phyloP scores from a whole-genome alignment of 371 early-diverging fungal species.

The Nematocida sp. region DNA sequence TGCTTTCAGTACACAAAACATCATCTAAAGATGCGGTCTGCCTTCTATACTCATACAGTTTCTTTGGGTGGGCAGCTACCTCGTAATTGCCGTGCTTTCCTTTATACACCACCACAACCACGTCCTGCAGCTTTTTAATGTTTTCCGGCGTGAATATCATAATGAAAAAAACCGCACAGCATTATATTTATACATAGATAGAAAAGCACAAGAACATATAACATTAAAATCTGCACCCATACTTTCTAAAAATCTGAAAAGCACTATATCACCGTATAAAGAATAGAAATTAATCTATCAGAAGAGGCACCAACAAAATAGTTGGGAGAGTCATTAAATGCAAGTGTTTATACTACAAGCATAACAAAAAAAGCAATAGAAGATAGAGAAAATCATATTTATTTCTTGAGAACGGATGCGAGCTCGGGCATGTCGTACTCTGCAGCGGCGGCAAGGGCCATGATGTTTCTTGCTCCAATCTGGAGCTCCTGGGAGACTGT shows the following conservation, averaged over 20 bases:
- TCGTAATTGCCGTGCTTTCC: slow-evolving; percentile 62
- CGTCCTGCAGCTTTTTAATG: slow-evolving; percentile 65
- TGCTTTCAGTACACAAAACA: slow-evolving; percentile 59
- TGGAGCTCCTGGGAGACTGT: slow-evolving; percentile 81
- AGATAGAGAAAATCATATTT: neutral
- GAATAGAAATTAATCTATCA: no score
- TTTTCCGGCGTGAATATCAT: slow-evolving; percentile 68
- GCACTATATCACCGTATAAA: no score
- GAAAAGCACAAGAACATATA: no score
- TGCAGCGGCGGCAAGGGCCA: slow-evolving; percentile 77
- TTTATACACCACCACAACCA: slow-evolving; percentile 62
- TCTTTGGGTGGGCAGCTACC: slow-evolving; percentile 68
- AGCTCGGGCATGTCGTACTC: slow-evolving; percentile 73
- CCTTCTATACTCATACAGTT: slow-evolving; percentile 67
- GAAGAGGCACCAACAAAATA: no score
- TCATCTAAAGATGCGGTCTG: slow-evolving; percentile 44
- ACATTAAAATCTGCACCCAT: no score
- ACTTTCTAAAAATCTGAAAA: no score
- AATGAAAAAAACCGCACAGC: slow-evolving; percentile 7
- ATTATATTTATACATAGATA: neutral
- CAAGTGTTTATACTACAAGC: no score
- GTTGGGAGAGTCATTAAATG: no score
- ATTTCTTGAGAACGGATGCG: slow-evolving; percentile 11
- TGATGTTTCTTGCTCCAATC: slow-evolving; percentile 63
- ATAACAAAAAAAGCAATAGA: neutral